phyloP scores from a whole-genome alignment of 208 protist genomes.

The Porcisia deanei region DNA sequence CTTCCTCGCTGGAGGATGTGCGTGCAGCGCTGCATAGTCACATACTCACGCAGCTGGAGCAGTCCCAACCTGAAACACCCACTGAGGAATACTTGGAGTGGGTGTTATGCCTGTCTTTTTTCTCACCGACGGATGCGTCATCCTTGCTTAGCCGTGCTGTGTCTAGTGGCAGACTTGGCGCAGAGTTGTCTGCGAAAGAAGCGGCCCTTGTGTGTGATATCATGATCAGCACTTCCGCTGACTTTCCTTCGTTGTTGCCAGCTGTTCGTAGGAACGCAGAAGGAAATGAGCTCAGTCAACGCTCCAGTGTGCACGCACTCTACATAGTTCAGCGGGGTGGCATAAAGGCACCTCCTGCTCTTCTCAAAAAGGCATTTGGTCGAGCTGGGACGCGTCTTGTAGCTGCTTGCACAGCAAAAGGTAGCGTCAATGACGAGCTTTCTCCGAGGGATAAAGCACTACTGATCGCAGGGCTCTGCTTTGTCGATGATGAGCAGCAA shows the following conservation, averaged over 20 bases:
- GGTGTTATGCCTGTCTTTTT: constrained; percentile 28
- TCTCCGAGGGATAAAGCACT: constrained; percentile 2
- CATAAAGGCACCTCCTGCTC: constrained; percentile 5
- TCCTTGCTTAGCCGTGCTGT: neutral
- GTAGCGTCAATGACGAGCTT: neutral
- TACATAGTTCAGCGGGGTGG: constrained; percentile 13
- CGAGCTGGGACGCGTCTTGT: constrained; percentile 11
- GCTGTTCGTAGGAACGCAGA: constrained; percentile 1
- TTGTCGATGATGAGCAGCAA: constrained; percentile 22
- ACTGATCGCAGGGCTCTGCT: constrained; percentile 18
- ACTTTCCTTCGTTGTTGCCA: neutral
- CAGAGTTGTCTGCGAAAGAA: neutral
- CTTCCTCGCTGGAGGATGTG: neutral
- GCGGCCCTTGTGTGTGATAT: constrained; percentile 13
- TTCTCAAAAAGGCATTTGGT: constrained; percentile 18
- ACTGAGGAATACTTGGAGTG: constrained; percentile 11
- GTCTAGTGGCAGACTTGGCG: neutral
- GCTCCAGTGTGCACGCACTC: constrained; percentile 12
- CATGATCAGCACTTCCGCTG: constrained; percentile 12
- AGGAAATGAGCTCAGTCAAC: constrained; percentile 10
- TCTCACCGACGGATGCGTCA: constrained; percentile 6
- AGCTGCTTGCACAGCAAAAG: constrained; percentile 3
- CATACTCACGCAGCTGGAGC: neutral
- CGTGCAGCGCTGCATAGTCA: neutral
- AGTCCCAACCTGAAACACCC: neutral